A percentile compares a stretch with the other conserved stretches of the same genome.
phyloP scores from a whole-genome alignment of 2,329 filamentous ascomycete genomes.

The Phoma sp. region DNA sequence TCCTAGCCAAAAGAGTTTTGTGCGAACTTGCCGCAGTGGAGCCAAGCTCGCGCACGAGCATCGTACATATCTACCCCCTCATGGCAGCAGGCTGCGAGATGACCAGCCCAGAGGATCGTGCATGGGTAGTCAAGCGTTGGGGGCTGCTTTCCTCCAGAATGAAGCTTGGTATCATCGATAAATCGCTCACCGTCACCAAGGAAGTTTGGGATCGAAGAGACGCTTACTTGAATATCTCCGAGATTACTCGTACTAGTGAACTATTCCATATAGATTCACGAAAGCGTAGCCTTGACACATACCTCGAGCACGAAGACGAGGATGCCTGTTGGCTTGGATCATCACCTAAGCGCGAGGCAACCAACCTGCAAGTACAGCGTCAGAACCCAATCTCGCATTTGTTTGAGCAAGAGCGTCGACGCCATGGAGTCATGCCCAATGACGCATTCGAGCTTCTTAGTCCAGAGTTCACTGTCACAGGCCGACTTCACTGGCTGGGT shows the following conservation, averaged over 20 bases:
- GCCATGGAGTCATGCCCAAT: conserved; percentile 16
- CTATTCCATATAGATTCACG: conserved; percentile 18
- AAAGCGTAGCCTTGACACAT: conserved; percentile 33
- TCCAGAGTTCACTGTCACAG: conserved; percentile 68
- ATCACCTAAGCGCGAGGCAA: conserved; percentile 27
- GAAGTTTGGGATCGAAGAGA: conserved; percentile 72
- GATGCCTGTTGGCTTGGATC: conserved; percentile 32
- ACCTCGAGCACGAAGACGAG: conserved; percentile 16
- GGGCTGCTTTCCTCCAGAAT: conserved; percentile 64
- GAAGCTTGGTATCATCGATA: conserved; percentile 71
- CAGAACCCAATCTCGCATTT: background rate
- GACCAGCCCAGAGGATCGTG: conserved; percentile 62
- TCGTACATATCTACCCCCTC: conserved; percentile 73
- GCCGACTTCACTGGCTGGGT: conserved; percentile 70
- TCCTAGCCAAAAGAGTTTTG: conserved; percentile 67
- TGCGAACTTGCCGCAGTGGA: conserved; percentile 68
- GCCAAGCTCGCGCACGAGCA: conserved; percentile 65
- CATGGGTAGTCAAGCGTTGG: conserved; percentile 71
- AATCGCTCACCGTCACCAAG: conserved; percentile 67
- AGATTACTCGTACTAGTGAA: conserved; percentile 14
- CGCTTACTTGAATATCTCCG: conserved; percentile 46
- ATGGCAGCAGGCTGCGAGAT: conserved; percentile 71
- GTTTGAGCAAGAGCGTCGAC: conserved; percentile 33
- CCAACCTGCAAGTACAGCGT: background rate
- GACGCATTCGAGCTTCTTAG: conserved; percentile 54